Evolutionary conservation across 495 filamentous ascomycete genomes (phyloP).

Genomic region (Talaromyces wortmannii): DNA sequence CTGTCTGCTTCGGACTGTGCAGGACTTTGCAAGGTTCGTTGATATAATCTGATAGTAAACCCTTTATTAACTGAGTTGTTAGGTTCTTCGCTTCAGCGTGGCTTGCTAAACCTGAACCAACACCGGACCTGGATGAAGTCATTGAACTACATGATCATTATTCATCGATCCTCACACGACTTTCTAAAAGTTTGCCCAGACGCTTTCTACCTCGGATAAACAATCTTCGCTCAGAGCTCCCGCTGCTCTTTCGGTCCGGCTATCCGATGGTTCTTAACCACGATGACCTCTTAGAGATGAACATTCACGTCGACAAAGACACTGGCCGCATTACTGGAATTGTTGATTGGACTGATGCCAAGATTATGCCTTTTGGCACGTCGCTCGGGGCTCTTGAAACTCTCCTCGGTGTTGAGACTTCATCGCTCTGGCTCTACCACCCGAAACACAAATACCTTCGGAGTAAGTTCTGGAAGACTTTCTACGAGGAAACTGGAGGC

Average conservation of each 20-base stretch:
- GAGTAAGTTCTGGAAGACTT: slow-evolving; percentile 17
- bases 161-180: background rate
- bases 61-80: slow-evolving; percentile 3
- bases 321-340: slow-evolving; percentile 35
- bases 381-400: slow-evolving; percentile 34
- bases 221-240: slow-evolving; percentile 15
- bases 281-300: slow-evolving; percentile 36
- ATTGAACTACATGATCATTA: slow-evolving; percentile 5
- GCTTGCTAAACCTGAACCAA: slow-evolving; percentile 8
- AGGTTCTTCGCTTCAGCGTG: slow-evolving; percentile 17
- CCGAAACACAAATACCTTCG: slow-evolving; percentile 12
- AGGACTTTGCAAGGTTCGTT: slow-evolving; percentile 15
- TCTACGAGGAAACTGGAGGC: slow-evolving; percentile 8
- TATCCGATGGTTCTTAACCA: slow-evolving; percentile 37
- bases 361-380: slow-evolving; percentile 34
- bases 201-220: slow-evolving; percentile 6
- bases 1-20: slow-evolving; percentile 11
- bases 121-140: slow-evolving; percentile 7
- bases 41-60: slow-evolving; percentile 3
- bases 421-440: slow-evolving; percentile 29
- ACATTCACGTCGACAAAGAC: slow-evolving; percentile 30
- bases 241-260: slow-evolving; percentile 19
- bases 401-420: slow-evolving; percentile 26
- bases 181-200: slow-evolving; percentile 4
- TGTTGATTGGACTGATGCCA: slow-evolving; percentile 40